A percentile compares a stretch with the other conserved stretches of the same genome.
Evolutionary conservation across 805 yeast genomes (phyloP).

Genomic region (Jamesozyma hellenica): DNA sequence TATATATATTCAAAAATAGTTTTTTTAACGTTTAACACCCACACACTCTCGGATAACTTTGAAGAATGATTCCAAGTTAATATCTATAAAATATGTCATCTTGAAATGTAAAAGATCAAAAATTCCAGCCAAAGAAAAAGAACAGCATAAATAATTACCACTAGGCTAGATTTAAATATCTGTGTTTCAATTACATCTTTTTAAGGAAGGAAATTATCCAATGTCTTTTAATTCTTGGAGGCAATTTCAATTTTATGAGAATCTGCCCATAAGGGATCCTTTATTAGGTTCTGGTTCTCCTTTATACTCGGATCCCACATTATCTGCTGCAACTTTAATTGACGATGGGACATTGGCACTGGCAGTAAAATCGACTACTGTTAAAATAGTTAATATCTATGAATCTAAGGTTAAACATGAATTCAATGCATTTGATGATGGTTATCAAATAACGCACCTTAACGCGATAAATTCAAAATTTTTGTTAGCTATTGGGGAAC

Average conservation of each 20-base stretch:
- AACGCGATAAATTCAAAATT: constrained; percentile 38
- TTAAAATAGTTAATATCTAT: constrained; percentile 46
- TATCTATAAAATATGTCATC: too few relatives aligned
- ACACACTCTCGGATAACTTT: background rate
- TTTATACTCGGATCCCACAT: constrained; percentile 67
- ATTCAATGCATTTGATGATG: constrained; percentile 50
- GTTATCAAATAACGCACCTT: constrained; percentile 53
- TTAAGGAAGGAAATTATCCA: too few relatives aligned
- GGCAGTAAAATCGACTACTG: constrained; percentile 41
- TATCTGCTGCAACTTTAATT: constrained; percentile 55
- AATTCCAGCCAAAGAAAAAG: too few relatives aligned
- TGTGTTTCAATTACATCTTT: too few relatives aligned
- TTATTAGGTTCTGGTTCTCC: constrained; percentile 48
- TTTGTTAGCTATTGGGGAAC: constrained; percentile 64
- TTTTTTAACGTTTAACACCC: too few relatives aligned
- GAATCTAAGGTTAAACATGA: constrained; percentile 38
- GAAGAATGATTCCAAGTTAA: background rate
- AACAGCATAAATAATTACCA: too few relatives aligned
- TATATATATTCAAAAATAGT: too few relatives aligned
- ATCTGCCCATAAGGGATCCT: constrained; percentile 79
- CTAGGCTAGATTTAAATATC: too few relatives aligned
- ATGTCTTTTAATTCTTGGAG: constrained; percentile 43
- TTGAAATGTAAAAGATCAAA: too few relatives aligned
- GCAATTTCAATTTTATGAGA: constrained; percentile 80
- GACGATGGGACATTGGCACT: constrained; percentile 43